phyloP scores from a whole-genome alignment of 345 rosid genomes.

The Bruguiera gymnorhiza region DNA sequence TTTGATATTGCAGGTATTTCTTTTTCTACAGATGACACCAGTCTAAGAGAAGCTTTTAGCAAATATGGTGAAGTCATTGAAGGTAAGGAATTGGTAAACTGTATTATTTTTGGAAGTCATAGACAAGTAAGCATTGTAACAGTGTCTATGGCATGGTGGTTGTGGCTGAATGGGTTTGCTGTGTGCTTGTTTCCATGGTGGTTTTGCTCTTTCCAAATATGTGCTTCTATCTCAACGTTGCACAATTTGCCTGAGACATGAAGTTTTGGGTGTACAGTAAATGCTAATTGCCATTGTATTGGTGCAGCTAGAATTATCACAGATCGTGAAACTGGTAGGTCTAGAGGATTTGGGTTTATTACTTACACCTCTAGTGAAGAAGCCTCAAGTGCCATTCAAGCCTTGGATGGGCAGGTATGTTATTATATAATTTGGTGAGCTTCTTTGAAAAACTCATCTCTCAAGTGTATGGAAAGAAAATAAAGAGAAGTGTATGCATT shows the following conservation, averaged over 20 bases:
- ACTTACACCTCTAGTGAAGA: conserved; percentile 63
- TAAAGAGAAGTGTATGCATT: background rate
- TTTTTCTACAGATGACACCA: conserved; percentile 56
- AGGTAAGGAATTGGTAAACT: conserved; percentile 35
- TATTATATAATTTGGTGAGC: background rate
- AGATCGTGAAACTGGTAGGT: conserved; percentile 88
- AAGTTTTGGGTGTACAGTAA: background rate
- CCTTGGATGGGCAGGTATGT: conserved; percentile 89
- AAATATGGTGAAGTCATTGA: conserved; percentile 83
- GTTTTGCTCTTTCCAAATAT: background rate
- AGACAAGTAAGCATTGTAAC: background rate
- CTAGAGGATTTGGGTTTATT: conserved; percentile 91
- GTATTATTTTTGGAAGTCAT: conserved; percentile 3
- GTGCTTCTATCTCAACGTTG: background rate
- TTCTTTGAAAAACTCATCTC: too few species aligned
- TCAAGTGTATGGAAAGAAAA: background rate
- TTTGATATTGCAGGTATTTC: conserved; percentile 57
- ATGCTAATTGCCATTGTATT: background rate
- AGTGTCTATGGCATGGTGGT: background rate
- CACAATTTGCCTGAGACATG: background rate
- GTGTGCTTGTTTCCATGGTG: too few species aligned
- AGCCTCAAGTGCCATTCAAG: conserved; percentile 90
- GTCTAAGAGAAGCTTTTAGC: conserved; percentile 62
- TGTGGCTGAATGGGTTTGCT: too few species aligned
- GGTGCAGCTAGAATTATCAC: conserved; percentile 72